Base-by-base conservation (phyloP, 1,139 yeast genomes). In the Kodamaea ohmeri region DNA sequence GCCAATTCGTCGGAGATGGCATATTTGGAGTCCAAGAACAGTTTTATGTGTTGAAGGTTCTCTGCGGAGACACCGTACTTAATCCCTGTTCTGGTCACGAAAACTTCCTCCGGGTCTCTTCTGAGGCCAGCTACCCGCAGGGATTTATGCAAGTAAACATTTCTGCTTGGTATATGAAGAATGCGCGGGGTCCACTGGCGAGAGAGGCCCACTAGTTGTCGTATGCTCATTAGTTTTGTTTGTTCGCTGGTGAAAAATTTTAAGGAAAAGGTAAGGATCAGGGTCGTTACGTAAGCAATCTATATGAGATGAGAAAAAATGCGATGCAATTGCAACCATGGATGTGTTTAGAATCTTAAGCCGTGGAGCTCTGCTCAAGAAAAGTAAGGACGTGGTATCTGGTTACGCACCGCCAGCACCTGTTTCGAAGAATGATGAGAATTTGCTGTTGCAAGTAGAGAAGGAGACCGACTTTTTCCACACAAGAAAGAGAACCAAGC, bases 291-390 rank as follows among this genome's bases (percentile, higher is more conserved):
- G 40, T 33, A 33, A 33, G 22, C 26, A 12, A n/a, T 21, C 17
- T 14, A 19, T n/a, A 9, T 20, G 29, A 17, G 17, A 8, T 21
- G 19, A 16, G 28, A 27, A 34, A 34, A 34, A 27, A 18, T 16
- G 32, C 38, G 33, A 35, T 31, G 36, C 24, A 31, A 22, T 24
- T 36, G 34, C 20, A 27, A 32, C 17, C 14, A 90, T 92, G 98
- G 98, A 92, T 65, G 83, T 90, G 47, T 90, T 92, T 58, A 73
- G 88, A 52, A 80, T 92, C 3, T 72, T 92, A 36, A 73, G 89
- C 1, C 71, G 97, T 55, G 97, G 97, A 15, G 96, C 97, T 0
- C 72, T 80, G 16, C 65, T 90, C 38, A 80, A 79, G 55, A 80
- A 80, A 55, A 61, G 72, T 28, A 75, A 69, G 50, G 61, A 53